These are phyloP conservation scores for Alternaria sp. DNA, from an alignment of 2,329 filamentous ascomycete genomes.

Conservation along the genomic window DNA sequence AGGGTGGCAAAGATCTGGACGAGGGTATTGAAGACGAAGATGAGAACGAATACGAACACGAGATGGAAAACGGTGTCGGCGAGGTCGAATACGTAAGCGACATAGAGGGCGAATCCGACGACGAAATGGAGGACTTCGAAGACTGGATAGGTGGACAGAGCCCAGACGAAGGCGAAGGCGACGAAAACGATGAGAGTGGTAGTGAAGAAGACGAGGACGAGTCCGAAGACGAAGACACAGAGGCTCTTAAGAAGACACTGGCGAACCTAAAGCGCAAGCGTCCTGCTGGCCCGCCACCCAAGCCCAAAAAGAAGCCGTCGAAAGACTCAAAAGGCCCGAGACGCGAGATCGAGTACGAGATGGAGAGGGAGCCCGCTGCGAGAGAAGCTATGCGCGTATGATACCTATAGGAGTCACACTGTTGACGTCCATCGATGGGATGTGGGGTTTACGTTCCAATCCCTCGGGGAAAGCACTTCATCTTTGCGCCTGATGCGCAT, in stretches of 20 bases:
- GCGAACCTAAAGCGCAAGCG: conserved; percentile 66
- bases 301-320: conserved; percentile 65
- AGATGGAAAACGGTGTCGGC: conserved; percentile 71
- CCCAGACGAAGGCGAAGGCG: conserved; percentile 62
- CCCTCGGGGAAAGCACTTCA: conserved; percentile 1
- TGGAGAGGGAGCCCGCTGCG: conserved; percentile 66
- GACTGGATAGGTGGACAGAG: conserved; percentile 87
- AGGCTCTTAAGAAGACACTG: conserved; percentile 65
- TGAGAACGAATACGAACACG: conserved; percentile 71
- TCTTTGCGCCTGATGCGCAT: neutral
- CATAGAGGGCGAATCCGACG: conserved; percentile 76
- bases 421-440: conserved; percentile 28
- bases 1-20: conserved; percentile 86
- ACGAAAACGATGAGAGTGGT: conserved; percentile 65
- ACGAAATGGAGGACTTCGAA: conserved; percentile 76
- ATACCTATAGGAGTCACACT: conserved; percentile 30
- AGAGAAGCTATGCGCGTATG: conserved; percentile 45
- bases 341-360: conserved; percentile 81
- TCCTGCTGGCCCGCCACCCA: conserved; percentile 58
- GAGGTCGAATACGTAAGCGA: conserved; percentile 94
- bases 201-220: conserved; percentile 65
- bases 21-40: conserved; percentile 84
- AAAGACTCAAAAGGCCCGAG: conserved; percentile 62
- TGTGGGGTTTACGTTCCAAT: conserved; percentile 19
- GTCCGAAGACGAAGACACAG: conserved; percentile 62